Percentiles rank a stretch among this genome's conserved stretches.
phyloP scores from a whole-genome alignment of 805 yeast genomes.

The Novakomyces olei region DNA sequence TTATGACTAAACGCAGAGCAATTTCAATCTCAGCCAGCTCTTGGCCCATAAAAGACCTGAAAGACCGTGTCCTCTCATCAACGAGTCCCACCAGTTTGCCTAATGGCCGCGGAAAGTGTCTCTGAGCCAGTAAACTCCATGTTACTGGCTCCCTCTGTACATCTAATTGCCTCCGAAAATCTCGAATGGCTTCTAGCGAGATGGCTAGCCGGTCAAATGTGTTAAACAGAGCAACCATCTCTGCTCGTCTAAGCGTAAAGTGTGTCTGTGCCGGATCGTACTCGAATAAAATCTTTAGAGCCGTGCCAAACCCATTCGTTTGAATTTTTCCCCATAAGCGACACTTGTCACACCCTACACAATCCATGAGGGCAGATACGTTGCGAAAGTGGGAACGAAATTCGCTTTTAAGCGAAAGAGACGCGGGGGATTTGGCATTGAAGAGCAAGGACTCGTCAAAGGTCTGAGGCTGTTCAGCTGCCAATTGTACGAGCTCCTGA shows the following conservation, averaged over 20 bases:
- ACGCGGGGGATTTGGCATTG: conserved; percentile 6
- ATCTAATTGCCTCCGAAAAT: conserved; percentile 22
- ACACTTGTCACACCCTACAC: conserved; percentile 96
- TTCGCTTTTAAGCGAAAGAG: conserved; percentile 43
- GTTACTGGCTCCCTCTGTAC: too few relatives aligned
- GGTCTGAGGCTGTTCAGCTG: conserved; percentile 14
- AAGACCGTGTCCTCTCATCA: too few relatives aligned
- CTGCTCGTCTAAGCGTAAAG: conserved; percentile 38
- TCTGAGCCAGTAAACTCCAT: too few relatives aligned
- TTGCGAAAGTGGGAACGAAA: conserved; percentile 70
- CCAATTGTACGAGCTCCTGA: not conserved
- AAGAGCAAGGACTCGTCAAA: conserved; percentile 32
- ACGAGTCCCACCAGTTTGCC: too few relatives aligned
- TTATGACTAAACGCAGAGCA: too few relatives aligned
- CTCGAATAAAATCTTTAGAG: conserved; percentile 74
- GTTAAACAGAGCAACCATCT: conserved; percentile 72
- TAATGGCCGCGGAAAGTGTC: too few relatives aligned
- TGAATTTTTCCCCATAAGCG: conserved; percentile 96
- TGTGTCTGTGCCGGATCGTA: conserved; percentile 7
- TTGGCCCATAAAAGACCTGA: too few relatives aligned
- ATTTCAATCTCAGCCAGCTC: too few relatives aligned
- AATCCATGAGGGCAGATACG: conserved; percentile 84
- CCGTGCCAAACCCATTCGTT: conserved; percentile 94
- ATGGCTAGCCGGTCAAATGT: conserved; percentile 83
- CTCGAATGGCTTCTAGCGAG: conserved; percentile 50